Evolutionary conservation across 202 grass and related monocot species (phyloP).

Genomic region (Musa balbisiana): DNA sequence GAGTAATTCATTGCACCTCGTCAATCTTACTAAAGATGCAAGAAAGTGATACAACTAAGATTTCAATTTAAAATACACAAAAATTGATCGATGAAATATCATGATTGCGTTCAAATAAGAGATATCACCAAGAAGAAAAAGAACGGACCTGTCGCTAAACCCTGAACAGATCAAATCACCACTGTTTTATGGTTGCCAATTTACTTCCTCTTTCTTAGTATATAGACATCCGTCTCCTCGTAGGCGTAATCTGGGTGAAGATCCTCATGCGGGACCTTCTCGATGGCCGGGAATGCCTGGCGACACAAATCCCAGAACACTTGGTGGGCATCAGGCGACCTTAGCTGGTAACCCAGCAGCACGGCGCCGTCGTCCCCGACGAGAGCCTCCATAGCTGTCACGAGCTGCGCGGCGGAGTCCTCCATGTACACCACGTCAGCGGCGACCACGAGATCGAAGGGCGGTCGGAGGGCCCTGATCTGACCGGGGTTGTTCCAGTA

Average conservation of each 20-base stretch:
- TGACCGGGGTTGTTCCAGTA: constrained; percentile 72
- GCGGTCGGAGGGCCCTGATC: constrained; percentile 37
- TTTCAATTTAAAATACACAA: background rate
- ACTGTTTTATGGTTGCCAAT: background rate
- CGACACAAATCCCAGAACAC: constrained; percentile 59
- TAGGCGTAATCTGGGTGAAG: constrained; percentile 68
- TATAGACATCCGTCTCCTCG: constrained; percentile 69
- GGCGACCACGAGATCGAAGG: constrained; percentile 69
- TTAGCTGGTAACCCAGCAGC: constrained; percentile 70
- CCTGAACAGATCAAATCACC: background rate
- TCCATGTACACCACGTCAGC: constrained; percentile 85
- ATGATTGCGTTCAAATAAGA: background rate
- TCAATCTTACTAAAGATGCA: too few species aligned
- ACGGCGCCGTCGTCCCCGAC: constrained; percentile 45
- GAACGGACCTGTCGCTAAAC: background rate
- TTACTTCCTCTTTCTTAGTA: constrained; percentile 41
- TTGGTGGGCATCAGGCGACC: constrained; percentile 70
- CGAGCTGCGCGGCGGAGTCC: constrained; percentile 63
- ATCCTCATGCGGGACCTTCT: constrained; percentile 71
- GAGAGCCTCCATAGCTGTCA: constrained; percentile 72
- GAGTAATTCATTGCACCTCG: too few species aligned
- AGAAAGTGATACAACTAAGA: too few species aligned
- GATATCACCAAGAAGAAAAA: background rate
- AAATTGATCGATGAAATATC: background rate
- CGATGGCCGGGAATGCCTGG: constrained; percentile 48